Evolutionary conservation across 2,329 filamentous ascomycete genomes (phyloP).

Genomic region (Sordariomycetes sp.): DNA sequence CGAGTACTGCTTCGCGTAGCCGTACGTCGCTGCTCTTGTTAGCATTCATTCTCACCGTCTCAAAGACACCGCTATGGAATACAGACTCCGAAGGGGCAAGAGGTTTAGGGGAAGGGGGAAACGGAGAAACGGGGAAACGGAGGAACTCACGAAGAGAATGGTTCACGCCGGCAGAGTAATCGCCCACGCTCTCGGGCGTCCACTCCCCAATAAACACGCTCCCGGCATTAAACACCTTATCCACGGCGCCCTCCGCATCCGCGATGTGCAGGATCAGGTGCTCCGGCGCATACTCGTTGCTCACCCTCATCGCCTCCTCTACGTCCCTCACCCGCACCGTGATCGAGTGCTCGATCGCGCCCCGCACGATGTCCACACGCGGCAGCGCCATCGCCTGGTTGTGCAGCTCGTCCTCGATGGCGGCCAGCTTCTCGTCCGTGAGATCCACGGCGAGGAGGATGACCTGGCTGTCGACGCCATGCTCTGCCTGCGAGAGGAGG

Average conservation of each 20-base stretch:
- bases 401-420: conserved; percentile 88
- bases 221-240: conserved; percentile 81
- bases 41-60: conserved; percentile 3
- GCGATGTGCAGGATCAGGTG: conserved; percentile 87
- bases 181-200: conserved; percentile 96
- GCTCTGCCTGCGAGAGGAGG: conserved; percentile 88
- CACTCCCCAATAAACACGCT: conserved; percentile 93
- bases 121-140: neutral
- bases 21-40: conserved; percentile 67
- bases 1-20: conserved; percentile 96
- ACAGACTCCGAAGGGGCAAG: neutral
- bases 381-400: conserved; percentile 78
- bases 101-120: neutral
- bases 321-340: conserved; percentile 67
- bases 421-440: conserved; percentile 57
- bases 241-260: conserved; percentile 63
- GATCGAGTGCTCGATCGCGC: conserved; percentile 82
- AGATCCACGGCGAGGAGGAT: conserved; percentile 81
- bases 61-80: neutral
- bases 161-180: conserved; percentile 97
- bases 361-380: conserved; percentile 84
- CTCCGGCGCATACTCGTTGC: conserved; percentile 93
- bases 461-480: conserved; percentile 93
- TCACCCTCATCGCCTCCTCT: conserved; percentile 66
- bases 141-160: conserved; percentile 79